Conservation (phyloP, 495 filamentous ascomycete species). For the Aspergillus indologenus region DNA sequence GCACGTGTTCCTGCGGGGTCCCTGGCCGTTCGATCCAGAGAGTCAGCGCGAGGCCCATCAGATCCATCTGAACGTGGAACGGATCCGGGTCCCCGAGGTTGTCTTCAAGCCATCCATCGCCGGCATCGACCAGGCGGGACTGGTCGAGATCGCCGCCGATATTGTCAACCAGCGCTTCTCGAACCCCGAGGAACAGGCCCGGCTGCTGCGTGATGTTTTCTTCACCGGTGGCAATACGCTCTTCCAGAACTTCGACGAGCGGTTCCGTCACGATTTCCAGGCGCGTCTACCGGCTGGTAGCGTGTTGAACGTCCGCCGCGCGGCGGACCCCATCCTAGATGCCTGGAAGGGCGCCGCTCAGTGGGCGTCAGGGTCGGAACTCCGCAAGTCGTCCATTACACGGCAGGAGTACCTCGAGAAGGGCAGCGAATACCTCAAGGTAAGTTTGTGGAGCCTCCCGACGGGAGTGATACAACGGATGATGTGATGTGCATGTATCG, state of each 20-base stretch:
- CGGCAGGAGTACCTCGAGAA: conserved; percentile 81
- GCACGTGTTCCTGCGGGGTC: conserved; percentile 85
- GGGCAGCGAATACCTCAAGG: conserved; percentile 82
- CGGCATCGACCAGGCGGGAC: conserved; percentile 88
- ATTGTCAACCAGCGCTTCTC: conserved; percentile 78
- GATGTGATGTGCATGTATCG: background rate
- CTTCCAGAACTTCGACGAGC: conserved; percentile 82
- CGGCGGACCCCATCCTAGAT: conserved; percentile 72
- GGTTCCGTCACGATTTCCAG: conserved; percentile 68
- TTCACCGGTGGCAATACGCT: conserved; percentile 90
- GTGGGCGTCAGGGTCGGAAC: conserved; percentile 55
- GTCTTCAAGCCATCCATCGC: conserved; percentile 95
- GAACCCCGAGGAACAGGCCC: conserved; percentile 51
- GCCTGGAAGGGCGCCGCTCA: conserved; percentile 89
- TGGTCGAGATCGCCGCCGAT: conserved; percentile 83
- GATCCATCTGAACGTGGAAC: conserved; percentile 92
- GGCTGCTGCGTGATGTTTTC: conserved; percentile 81
- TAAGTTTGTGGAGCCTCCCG: conserved; percentile 29
- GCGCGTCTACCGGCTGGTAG: conserved; percentile 69
- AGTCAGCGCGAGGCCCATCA: conserved; percentile 80
- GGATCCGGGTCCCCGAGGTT: conserved; percentile 93
- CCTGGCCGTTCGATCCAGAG: conserved; percentile 78
- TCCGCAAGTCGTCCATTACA: conserved; percentile 49
- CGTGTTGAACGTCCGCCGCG: conserved; percentile 62
- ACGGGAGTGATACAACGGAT: background rate